Conservation (phyloP, 345 rosid species). For the Orychophragmus violaceus region DNA sequence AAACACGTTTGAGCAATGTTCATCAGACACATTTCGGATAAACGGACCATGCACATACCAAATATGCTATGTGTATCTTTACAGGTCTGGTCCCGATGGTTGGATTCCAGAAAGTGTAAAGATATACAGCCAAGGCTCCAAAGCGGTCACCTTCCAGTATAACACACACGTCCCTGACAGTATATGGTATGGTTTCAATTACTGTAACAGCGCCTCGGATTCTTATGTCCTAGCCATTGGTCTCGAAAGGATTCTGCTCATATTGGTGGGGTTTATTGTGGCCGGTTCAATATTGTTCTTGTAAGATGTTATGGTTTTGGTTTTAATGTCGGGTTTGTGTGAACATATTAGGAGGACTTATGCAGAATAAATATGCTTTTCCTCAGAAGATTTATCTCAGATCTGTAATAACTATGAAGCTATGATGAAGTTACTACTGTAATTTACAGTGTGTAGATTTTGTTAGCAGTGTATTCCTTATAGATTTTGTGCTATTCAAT, state of each 20-base stretch:
- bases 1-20: slow-evolving; percentile 64
- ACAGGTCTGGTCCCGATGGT: slow-evolving; percentile 73
- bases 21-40: slow-evolving; percentile 66
- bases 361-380: slow-evolving; percentile 23
- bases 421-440: slow-evolving; percentile 12
- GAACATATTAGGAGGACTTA: slow-evolving; percentile 23
- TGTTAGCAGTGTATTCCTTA: not conserved
- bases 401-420: slow-evolving; percentile 13
- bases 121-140: slow-evolving; percentile 39
- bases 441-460: slow-evolving; percentile 13
- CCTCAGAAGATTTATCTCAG: not conserved
- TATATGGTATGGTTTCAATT: slow-evolving; percentile 74
- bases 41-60: slow-evolving; percentile 70
- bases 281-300: slow-evolving; percentile 10
- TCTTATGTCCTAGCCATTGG: slow-evolving; percentile 25
- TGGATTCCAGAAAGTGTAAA: slow-evolving; percentile 70
- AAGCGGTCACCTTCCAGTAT: slow-evolving; percentile 49
- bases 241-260: slow-evolving; percentile 8
- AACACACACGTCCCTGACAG: slow-evolving; percentile 49
- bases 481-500: not conserved
- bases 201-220: slow-evolving; percentile 48
- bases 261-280: slow-evolving; percentile 25
- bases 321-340: no score
- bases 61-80: slow-evolving; percentile 73
- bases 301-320: slow-evolving; percentile 5